Percentiles rank a stretch among this genome's conserved stretches.
phyloP scores from a whole-genome alignment of 257 asterid species.

The Echium plantagineum region DNA sequence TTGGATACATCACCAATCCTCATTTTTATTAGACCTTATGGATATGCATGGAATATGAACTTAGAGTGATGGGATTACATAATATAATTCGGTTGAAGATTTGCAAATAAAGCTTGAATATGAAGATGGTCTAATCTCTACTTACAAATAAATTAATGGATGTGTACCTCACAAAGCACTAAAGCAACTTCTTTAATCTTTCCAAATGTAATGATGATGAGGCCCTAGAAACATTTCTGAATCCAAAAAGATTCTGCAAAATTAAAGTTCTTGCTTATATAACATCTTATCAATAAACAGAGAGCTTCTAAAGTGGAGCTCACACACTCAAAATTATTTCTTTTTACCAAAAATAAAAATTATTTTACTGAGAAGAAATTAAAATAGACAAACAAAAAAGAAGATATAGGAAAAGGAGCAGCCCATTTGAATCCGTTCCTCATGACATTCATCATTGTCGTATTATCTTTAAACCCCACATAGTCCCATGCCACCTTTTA shows the following conservation, averaged over 20 bases:
- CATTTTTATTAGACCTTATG: too few relatives aligned
- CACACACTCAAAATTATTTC: too few relatives aligned
- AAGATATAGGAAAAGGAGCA: slow-evolving; percentile 18
- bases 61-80: too few relatives aligned
- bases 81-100: too few relatives aligned
- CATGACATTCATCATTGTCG: slow-evolving; percentile 31
- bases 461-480: slow-evolving; percentile 30
- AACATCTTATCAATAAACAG: slow-evolving; percentile 10
- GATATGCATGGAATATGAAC: too few relatives aligned
- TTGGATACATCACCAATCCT: too few relatives aligned
- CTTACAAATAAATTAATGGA: slow-evolving; percentile 1
- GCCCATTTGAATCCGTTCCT: slow-evolving; percentile 35
- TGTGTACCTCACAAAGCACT: slow-evolving; percentile 29
- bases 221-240: slow-evolving; percentile 5
- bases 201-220: slow-evolving; percentile 37
- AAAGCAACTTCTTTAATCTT: slow-evolving; percentile 22
- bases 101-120: background rate
- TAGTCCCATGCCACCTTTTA: background rate
- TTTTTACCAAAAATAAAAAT: slow-evolving; percentile 7
- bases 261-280: background rate
- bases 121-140: background rate
- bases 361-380: background rate
- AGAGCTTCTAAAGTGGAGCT: slow-evolving; percentile 14
- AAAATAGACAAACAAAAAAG: background rate
- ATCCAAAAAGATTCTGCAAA: background rate